Percentiles rank a stretch among this genome's conserved stretches.
Evolutionary conservation across 805 yeast species (phyloP).

Genomic region (Wickerhamiella dianesei): DNA sequence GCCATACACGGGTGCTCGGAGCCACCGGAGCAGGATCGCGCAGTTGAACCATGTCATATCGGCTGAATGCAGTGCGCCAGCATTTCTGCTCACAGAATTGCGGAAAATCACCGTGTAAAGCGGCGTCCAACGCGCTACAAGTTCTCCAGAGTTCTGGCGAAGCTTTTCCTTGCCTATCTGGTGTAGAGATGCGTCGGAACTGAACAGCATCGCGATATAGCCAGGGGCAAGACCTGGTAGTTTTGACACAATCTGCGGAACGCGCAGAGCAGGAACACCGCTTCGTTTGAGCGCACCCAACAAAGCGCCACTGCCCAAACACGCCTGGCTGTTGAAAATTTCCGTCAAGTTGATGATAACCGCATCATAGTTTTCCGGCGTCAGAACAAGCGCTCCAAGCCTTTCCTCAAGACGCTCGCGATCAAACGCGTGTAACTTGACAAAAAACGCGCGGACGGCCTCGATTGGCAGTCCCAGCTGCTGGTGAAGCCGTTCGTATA

Average conservation of each 20-base stretch:
- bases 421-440: constrained; percentile 7
- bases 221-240: constrained; percentile 2
- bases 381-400: background rate
- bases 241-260: constrained; percentile 4
- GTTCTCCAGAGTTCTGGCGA: background rate
- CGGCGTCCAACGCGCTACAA: background rate
- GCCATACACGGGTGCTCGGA: background rate
- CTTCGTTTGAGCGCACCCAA: background rate
- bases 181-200: background rate
- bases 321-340: constrained; percentile 10
- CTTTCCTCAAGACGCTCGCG: constrained; percentile 2
- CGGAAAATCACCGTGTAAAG: background rate
- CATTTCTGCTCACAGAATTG: background rate
- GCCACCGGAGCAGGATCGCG: constrained; percentile 1
- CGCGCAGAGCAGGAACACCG: constrained; percentile 1
- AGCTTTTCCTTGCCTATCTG: background rate
- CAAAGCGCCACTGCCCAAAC: constrained; percentile 5
- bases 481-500: constrained; percentile 1
- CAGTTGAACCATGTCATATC: constrained; percentile 14
- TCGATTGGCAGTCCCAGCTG: constrained; percentile 1
- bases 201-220: background rate
- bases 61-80: constrained; percentile 4
- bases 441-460: constrained; percentile 5
- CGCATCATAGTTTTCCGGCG: background rate
- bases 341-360: constrained; percentile 7